These are phyloP conservation scores for Neltuma alba DNA, from an alignment of 306 rosid genomes.

Conservation along the genomic window DNA sequence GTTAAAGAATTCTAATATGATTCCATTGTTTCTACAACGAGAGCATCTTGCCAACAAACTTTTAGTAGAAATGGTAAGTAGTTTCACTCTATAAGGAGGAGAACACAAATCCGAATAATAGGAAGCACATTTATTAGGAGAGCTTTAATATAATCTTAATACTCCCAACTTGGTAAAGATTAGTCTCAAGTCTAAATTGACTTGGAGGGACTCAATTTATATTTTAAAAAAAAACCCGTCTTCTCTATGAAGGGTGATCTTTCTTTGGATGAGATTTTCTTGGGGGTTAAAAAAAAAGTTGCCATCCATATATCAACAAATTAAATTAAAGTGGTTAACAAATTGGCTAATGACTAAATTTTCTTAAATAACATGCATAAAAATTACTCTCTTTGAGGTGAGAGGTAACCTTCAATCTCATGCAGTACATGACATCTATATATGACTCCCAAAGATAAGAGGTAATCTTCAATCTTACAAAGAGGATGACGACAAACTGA, in stretches of 20 bases:
- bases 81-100: too few species aligned
- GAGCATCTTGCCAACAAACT: too few species aligned
- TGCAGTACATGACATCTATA: slow-evolving; percentile 24
- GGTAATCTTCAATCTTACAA: slow-evolving; percentile 32
- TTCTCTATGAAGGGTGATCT: not conserved
- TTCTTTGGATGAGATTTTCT: not conserved
- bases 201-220: too few species aligned
- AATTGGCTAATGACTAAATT: not conserved
- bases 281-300: not conserved
- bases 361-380: not conserved
- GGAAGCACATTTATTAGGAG: too few species aligned
- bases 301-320: not conserved
- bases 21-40: not conserved
- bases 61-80: too few species aligned
- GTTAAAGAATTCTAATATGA: not conserved
- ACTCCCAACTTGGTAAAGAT: too few species aligned
- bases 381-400: slow-evolving; percentile 24
- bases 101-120: too few species aligned
- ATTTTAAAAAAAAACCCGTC: too few species aligned
- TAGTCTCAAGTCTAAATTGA: too few species aligned
- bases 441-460: slow-evolving; percentile 26
- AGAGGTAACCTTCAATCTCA: slow-evolving; percentile 36
- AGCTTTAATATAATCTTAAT: too few species aligned
- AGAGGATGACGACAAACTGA: not conserved
- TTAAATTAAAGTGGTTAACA: not conserved